Conservation (phyloP, 495 filamentous ascomycete genomes). For the Thermochaetoides thermophila region DNA sequence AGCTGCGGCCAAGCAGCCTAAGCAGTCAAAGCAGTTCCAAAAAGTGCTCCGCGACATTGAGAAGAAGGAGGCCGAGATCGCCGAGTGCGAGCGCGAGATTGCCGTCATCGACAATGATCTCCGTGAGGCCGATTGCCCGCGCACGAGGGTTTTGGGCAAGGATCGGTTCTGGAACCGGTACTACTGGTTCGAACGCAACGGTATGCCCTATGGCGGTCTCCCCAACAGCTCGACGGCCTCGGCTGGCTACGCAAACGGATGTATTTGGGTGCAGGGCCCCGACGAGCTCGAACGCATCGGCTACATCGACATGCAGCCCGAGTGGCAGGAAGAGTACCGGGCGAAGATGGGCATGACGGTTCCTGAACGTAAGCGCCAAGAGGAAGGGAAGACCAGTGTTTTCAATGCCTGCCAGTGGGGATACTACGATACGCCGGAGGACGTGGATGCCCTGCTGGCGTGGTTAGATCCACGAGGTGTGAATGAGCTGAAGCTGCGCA, state of each 20-base stretch:
- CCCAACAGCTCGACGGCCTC: constrained; percentile 76
- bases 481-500: constrained; percentile 70
- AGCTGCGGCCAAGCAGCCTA: constrained; percentile 70
- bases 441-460: constrained; percentile 59
- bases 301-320: constrained; percentile 52
- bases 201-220: constrained; percentile 87
- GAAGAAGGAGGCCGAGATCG: constrained; percentile 63
- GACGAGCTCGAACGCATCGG: constrained; percentile 78
- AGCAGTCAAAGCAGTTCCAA: constrained; percentile 68
- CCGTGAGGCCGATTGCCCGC: constrained; percentile 80
- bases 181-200: constrained; percentile 98
- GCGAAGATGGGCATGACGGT: constrained; percentile 63
- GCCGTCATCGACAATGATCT: constrained; percentile 75
- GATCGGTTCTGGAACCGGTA: constrained; percentile 97
- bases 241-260: constrained; percentile 82
- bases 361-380: constrained; percentile 67
- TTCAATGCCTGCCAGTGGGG: constrained; percentile 74
- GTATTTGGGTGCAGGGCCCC: constrained; percentile 91
- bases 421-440: constrained; percentile 66
- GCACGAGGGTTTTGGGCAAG: constrained; percentile 75
- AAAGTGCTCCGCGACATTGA: constrained; percentile 78
- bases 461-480: constrained; percentile 80
- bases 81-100: constrained; percentile 72
- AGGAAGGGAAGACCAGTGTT: constrained; percentile 73
- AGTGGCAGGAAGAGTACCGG: constrained; percentile 47